These are phyloP conservation scores for Agaricus blazei DNA, from an alignment of 768 basidiomycete genomes.

Conservation along the genomic window DNA sequence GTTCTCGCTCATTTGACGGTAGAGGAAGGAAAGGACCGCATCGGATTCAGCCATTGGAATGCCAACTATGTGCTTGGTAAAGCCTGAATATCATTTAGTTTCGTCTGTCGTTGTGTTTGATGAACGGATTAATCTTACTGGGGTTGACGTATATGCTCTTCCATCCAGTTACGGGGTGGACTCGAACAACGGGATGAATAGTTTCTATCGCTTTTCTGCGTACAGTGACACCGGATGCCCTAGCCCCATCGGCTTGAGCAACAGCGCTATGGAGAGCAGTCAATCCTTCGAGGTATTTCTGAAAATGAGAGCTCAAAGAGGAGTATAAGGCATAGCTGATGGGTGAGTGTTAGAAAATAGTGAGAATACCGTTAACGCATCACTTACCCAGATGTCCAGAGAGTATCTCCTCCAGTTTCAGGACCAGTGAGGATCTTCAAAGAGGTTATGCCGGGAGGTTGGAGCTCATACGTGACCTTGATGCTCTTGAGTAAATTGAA, in stretches of 20 bases:
- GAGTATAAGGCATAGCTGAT: constrained; percentile 79
- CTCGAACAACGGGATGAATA: constrained; percentile 76
- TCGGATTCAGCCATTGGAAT: constrained; percentile 84
- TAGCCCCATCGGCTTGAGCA: constrained; percentile 71
- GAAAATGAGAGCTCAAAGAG: constrained; percentile 68
- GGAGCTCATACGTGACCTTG: constrained; percentile 69
- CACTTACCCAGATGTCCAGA: constrained; percentile 73
- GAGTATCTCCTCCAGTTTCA: constrained; percentile 71
- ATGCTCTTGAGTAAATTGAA: not conserved
- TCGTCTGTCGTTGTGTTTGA: too few relatives aligned
- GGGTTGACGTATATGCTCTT: constrained; percentile 83
- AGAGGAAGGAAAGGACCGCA: constrained; percentile 62
- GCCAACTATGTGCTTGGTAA: constrained; percentile 74
- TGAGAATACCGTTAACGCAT: not conserved
- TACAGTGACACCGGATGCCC: constrained; percentile 64
- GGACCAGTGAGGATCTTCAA: constrained; percentile 70
- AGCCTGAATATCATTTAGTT: constrained; percentile 37
- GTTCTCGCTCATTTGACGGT: constrained; percentile 64
- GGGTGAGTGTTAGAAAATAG: not conserved
- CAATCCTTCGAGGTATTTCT: constrained; percentile 71
- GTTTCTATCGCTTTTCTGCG: constrained; percentile 66
- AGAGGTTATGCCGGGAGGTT: constrained; percentile 77
- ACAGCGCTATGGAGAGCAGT: constrained; percentile 72
- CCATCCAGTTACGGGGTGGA: constrained; percentile 81
- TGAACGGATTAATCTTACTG: constrained; percentile 28